Percentiles rank a stretch among this genome's conserved stretches.
Conservation (phyloP, 148 eudicot genomes). For the Spergularia marina region DNA sequence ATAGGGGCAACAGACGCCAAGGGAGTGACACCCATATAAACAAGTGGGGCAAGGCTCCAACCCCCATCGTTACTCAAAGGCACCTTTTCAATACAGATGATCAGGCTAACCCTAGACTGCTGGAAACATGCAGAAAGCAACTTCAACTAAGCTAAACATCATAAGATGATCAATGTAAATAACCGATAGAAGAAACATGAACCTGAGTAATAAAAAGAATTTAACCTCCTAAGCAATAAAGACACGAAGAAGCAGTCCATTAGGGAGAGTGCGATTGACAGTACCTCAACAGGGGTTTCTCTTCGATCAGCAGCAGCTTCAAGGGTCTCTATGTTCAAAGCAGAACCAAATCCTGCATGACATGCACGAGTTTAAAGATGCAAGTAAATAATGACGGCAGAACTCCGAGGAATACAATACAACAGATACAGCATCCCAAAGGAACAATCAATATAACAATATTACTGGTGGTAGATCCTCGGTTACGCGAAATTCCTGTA, state of each 20-base stretch:
- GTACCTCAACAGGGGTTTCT: slow-evolving; percentile 88
- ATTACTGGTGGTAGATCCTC: slow-evolving; percentile 68
- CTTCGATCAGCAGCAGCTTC: slow-evolving; percentile 96
- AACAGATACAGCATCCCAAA: not conserved
- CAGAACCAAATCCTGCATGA: slow-evolving; percentile 88
- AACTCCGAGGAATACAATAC: not conserved
- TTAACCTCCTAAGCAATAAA: not conserved
- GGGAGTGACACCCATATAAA: no score
- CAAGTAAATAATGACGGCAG: slow-evolving; percentile 1
- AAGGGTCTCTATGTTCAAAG: slow-evolving; percentile 88
- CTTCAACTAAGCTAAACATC: not conserved
- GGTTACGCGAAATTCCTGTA: slow-evolving; percentile 56
- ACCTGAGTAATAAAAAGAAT: not conserved
- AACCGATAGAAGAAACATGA: not conserved
- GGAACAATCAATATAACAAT: slow-evolving; percentile 9
- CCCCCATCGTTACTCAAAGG: no score
- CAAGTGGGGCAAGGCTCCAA: no score
- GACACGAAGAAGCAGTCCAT: not conserved
- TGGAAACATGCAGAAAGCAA: not conserved
- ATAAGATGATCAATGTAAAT: not conserved
- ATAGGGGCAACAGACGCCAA: no score
- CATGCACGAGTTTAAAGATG: not conserved
- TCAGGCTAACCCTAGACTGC: not conserved
- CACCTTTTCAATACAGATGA: no score
- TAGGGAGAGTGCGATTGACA: not conserved